A percentile compares a stretch with the other conserved stretches of the same genome.
Conservation (phyloP, 2,329 filamentous ascomycete species). For the Bipolaris bicolor region DNA sequence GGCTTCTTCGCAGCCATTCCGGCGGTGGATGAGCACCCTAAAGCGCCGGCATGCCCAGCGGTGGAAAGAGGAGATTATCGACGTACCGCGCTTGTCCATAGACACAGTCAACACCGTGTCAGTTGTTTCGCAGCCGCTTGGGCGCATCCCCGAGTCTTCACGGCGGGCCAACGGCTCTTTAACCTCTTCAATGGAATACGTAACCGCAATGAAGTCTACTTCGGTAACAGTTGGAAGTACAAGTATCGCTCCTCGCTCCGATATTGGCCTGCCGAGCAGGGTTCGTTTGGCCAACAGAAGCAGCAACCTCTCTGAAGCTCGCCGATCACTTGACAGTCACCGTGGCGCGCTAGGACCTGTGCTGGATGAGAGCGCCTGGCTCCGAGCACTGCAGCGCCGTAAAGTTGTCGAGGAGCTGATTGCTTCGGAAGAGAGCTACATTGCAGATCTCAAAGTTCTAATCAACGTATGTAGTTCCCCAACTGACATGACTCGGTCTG, state of each 20-base stretch:
- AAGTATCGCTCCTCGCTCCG: constrained; percentile 68
- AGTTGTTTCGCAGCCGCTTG: constrained; percentile 14
- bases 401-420: constrained; percentile 86
- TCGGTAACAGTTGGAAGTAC: constrained; percentile 77
- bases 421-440: constrained; percentile 84
- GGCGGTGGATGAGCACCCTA: constrained; percentile 75
- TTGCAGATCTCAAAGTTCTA: constrained; percentile 84
- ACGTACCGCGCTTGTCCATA: constrained; percentile 44
- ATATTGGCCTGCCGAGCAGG: constrained; percentile 65
- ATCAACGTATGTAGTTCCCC: constrained; percentile 70
- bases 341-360: constrained; percentile 52
- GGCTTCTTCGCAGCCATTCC: constrained; percentile 59
- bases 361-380: constrained; percentile 71
- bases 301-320: constrained; percentile 64
- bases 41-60: constrained; percentile 60
- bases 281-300: constrained; percentile 64
- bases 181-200: constrained; percentile 76
- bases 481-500: not conserved
- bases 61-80: constrained; percentile 46
- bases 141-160: constrained; percentile 19
- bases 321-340: constrained; percentile 66
- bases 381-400: constrained; percentile 75
- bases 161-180: constrained; percentile 62
- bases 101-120: constrained; percentile 32
- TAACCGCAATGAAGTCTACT: constrained; percentile 81